Percentiles rank a stretch among this genome's conserved stretches.
phyloP scores from a whole-genome alignment of 768 basidiomycete species.

The Mycena latifolia region DNA sequence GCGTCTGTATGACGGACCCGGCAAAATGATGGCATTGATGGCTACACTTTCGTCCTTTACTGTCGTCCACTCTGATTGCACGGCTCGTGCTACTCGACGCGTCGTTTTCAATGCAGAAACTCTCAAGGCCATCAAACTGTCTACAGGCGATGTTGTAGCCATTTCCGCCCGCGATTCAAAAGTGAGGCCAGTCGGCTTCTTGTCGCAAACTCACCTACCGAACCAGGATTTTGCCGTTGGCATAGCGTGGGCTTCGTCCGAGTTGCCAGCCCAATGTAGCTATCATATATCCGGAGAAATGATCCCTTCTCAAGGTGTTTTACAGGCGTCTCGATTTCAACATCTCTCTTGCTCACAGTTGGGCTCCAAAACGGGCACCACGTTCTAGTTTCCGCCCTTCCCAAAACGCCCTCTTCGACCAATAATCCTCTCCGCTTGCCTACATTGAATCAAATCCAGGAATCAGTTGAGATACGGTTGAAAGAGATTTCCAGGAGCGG shows the following conservation, averaged over 20 bases:
- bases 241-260: constrained; percentile 80
- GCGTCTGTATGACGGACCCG: too few species aligned
- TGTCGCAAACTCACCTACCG: background rate
- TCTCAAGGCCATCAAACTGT: constrained; percentile 70
- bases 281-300: constrained; percentile 30
- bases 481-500: constrained; percentile 55
- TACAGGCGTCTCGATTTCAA: constrained; percentile 67
- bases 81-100: constrained; percentile 69
- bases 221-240: constrained; percentile 75
- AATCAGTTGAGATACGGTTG: constrained; percentile 66
- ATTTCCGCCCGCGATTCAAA: constrained; percentile 55
- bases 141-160: constrained; percentile 78
- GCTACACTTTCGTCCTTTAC: constrained; percentile 23
- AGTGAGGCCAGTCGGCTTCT: constrained; percentile 35
- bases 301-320: constrained; percentile 17
- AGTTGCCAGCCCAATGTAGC: constrained; percentile 70
- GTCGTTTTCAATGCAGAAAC: constrained; percentile 73
- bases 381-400: constrained; percentile 62
- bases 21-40: constrained; percentile 17
- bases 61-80: constrained; percentile 16
- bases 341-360: constrained; percentile 72
- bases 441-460: constrained; percentile 59
- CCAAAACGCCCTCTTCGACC: constrained; percentile 51
- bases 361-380: constrained; percentile 62
- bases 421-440: constrained; percentile 58